Evolutionary conservation across 176 grass and related monocot genomes (phyloP), one percentile per base, ranked within the genome.

Genomic region (Musa schizocarpa): DNA sequence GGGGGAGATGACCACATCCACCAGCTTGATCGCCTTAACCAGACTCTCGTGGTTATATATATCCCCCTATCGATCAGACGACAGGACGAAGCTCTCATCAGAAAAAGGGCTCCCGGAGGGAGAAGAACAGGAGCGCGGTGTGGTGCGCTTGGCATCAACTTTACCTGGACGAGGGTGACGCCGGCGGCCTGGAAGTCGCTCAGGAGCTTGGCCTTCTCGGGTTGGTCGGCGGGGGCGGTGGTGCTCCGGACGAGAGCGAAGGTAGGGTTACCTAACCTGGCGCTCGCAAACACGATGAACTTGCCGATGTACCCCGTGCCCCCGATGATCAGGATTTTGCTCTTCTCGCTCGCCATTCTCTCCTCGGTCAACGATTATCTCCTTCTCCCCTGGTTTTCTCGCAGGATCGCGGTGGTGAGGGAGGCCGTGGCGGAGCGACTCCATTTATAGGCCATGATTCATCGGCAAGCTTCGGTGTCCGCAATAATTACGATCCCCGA

Each of bases 1-100:
- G 9, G 73, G 12, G 16, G 73, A 76, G 27, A 76, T 63, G 9
- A 76, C 73, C 8, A 76, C 73, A 17, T 76, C 73, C 55, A 76
- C 73, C 56, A 50, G 73, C 56, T 62, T 63, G 27, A 76, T 62
- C 9, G 73, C 73, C 20, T 26, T 62, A 54, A 76, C 73, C 54
- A 76, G 54, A 56, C 56, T 76, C 17, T 50, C 73, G 25, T 76
- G 73, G 26, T 76, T 56, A 3, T 76, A 63, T 16, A 76, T 22
- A 76, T 76, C 73, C 26, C 73, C 73, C 73, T 76, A 24, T 9
- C 13, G 10, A 62, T 25, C 24, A 55, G 21, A 54, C 2, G 12
- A 43, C 34, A 43, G 34, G 34, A 43, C 34, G 34, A 5, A 43
- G 34, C 34, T 43, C 4, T 43, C 4, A 43, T 43, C 34, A 43